Conservation (phyloP, 371 early-diverging fungal genomes). For the Mucor piriformis region DNA sequence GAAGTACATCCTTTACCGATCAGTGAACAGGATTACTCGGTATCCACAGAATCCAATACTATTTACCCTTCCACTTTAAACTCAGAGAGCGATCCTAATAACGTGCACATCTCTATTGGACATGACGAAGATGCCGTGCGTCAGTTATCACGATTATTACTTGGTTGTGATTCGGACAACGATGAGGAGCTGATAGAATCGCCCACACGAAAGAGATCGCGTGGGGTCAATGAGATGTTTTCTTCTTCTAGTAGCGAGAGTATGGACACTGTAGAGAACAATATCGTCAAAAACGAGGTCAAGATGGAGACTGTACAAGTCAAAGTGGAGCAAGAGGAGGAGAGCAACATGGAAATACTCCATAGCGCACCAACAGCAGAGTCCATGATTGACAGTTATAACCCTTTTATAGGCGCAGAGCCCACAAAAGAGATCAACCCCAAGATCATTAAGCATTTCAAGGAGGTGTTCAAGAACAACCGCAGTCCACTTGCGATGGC, state of each 20-base stretch:
- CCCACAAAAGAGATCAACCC: neutral
- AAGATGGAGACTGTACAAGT: too few relatives aligned
- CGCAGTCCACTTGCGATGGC: neutral
- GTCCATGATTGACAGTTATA: neutral
- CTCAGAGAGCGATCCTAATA: neutral
- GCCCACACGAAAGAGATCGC: neutral
- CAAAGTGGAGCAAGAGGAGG: too few relatives aligned
- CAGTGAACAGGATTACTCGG: neutral
- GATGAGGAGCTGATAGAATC: neutral
- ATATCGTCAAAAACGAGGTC: too few relatives aligned
- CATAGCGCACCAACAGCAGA: neutral
- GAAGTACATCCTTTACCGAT: constrained; percentile 11
- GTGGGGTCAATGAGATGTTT: neutral
- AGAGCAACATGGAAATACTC: too few relatives aligned
- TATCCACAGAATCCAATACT: neutral
- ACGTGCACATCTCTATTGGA: neutral
- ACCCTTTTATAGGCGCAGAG: neutral
- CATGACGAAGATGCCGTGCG: neutral
- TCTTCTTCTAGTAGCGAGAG: too few relatives aligned
- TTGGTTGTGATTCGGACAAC: neutral
- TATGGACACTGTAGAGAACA: too few relatives aligned
- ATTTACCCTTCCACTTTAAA: neutral
- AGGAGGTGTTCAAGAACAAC: neutral
- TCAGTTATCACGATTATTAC: neutral
- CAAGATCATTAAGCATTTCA: neutral